Conservation (phyloP, 495 filamentous ascomycete genomes). For the Penicillium chermesinum region DNA sequence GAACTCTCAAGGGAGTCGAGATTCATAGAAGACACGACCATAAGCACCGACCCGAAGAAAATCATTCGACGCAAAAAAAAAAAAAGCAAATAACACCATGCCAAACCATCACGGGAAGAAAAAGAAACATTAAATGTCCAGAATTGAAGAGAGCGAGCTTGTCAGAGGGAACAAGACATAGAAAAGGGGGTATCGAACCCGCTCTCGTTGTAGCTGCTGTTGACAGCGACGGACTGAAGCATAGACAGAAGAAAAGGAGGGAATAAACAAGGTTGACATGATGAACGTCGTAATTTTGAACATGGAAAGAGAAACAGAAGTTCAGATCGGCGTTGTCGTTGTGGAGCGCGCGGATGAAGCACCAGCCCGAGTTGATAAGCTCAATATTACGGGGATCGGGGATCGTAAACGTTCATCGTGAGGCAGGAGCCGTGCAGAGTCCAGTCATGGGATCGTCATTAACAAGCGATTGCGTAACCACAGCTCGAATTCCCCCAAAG, state of each 20-base stretch:
- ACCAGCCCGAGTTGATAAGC: conserved; percentile 13
- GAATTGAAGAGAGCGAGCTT: conserved; percentile 8
- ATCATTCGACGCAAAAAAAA: conserved; percentile 18
- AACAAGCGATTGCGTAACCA: conserved; percentile 18
- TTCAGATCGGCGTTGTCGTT: conserved; percentile 6
- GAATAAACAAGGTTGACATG: conserved; percentile 26
- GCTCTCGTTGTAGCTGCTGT: conserved; percentile 7
- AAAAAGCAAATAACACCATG: conserved; percentile 24
- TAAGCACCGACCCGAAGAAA: conserved; percentile 20
- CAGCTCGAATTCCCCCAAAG: conserved; percentile 14
- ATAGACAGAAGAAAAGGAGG: conserved; percentile 22
- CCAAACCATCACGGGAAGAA: conserved; percentile 11
- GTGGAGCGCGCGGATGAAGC: conserved; percentile 7
- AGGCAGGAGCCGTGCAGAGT: conserved; percentile 21
- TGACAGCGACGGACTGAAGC: conserved; percentile 13
- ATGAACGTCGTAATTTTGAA: conserved; percentile 24
- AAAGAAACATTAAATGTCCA: conserved; percentile 17
- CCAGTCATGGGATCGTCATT: conserved; percentile 24
- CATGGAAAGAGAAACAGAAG: conserved; percentile 16
- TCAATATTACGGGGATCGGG: conserved; percentile 17
- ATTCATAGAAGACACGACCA: conserved; percentile 19
- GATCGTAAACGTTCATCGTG: conserved; percentile 21
- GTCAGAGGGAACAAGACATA: conserved; percentile 1
- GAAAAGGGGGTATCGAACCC: conserved; percentile 7
- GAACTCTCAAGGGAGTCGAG: conserved; percentile 10